Base-by-base conservation (phyloP, 129 eudicot genomes). In the Gnaphalium uliginosum region DNA sequence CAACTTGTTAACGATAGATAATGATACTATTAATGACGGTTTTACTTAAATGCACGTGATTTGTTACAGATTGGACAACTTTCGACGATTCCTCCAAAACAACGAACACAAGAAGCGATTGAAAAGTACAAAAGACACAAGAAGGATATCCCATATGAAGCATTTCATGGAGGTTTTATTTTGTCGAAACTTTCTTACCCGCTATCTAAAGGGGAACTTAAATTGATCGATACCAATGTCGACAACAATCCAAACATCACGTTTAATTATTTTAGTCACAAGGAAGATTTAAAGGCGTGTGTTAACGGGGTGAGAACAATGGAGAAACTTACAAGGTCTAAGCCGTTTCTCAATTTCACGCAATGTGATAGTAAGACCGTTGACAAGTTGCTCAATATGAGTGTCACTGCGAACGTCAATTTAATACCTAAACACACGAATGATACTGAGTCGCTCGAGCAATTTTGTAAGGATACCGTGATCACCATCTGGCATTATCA, bases 221-320 rank as follows among this genome's bases (percentile, higher is more conserved):
- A 76, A 76, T 76, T 95, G 41, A 66, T 68, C 71, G 89, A 79
- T 84, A 91, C 92, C 24, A 84, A 91, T 62, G 79, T 76, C 2
- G 90, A 89, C 37, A 93, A 95, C 43, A 95, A 89, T 77, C 99
- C 99, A 10, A 76, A 83, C 0, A 81, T 95, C 78, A 86, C 90
- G 18, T 95, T 91, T 86, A 95, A 95, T 81, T 95, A 95, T 86
- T 95, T 95, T 79, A 71, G 79, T 68, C 90, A 95, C 68, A 86
- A 87, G 0, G 39, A 72, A 1, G 99, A 95, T 72, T 65, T 95
- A 22, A 69, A 63, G 59, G 60, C 69, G 6, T 95, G 99, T 58
- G 99, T 95, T n/a, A 71, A 89, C 3, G 96, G 94, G 10, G 79
- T 95, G 5, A 86, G 86, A n/a, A 48, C 89, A 2, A 69, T 91